Evolutionary conservation across 2,329 filamentous ascomycete genomes (phyloP), one percentile per base, ranked within the genome.

Genomic region (Ceratocystis lukuohia): DNA sequence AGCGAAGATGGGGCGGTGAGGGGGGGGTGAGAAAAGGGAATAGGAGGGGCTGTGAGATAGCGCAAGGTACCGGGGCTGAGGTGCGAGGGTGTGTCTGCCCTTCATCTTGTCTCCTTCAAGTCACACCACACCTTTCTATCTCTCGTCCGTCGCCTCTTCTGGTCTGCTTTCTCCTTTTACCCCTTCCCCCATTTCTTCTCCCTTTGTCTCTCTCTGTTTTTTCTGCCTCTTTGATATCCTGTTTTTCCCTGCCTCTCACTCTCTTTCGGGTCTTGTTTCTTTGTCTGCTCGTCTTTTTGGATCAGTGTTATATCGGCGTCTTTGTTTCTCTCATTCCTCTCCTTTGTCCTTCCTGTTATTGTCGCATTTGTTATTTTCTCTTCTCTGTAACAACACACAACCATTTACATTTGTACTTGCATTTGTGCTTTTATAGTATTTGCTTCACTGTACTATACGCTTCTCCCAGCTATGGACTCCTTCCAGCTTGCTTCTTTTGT

Each of bases 171-270:
- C 17, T 20, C 5, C n/a, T 8, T 7, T 3, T 8, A 4, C 17
- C 7, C 46, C 17, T 2, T 8, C 46, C 22, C 1, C 10, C 22
- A 22, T 25, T 15, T 46, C 50, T 20, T 61, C 20, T 56, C 30
- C 8, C 17, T 48, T 5, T 5, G 10, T 22, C 46, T 12, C 46
- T 25, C 46, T 50, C 46, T 22, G n/a, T 22, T 22, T 50, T 12
- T 50, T 22, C 50, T 41, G 28, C 30, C 30, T 65, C 7, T 45
- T 56, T 65, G 50, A 37, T 57, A 59, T 53, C 57, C 44, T 46
- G 37, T 66, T 56, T 56, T 56, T 15, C 8, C 33, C 33, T 37
- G 33, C 8, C 33, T 37, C 33, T 50, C 8, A 6, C 17, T 50
- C 20, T n/a, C 17, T 5, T 50, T 50, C 5, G 17, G 17, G 62